Conservation (phyloP, 2,329 filamentous ascomycete genomes). For the Aspergillus aculeatinus region DNA sequence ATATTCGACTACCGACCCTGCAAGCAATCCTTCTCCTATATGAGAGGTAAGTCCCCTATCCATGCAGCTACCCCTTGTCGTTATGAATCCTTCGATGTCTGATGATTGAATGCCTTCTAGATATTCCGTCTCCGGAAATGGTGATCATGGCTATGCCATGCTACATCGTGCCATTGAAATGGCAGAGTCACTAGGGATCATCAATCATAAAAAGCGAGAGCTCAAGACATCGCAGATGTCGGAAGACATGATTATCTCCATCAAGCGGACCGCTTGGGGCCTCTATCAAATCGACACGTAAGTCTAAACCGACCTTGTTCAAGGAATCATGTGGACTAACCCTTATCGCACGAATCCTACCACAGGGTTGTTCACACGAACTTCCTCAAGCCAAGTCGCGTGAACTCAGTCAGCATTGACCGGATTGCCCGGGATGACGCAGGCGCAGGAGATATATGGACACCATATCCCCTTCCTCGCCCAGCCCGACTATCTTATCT, state of each 20-base stretch:
- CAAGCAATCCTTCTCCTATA: constrained; percentile 29
- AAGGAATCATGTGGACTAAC: background rate
- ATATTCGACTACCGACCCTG: constrained; percentile 20
- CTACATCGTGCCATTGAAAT: constrained; percentile 28
- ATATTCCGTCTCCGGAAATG: constrained; percentile 28
- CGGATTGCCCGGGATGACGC: constrained; percentile 12
- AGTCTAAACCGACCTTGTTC: background rate
- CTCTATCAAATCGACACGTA: constrained; percentile 32
- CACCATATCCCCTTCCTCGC: constrained; percentile 16
- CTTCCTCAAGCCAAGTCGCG: constrained; percentile 19
- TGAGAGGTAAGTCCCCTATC: constrained; percentile 19
- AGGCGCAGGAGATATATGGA: constrained; percentile 12
- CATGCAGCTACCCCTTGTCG: background rate
- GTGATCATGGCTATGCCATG: constrained; percentile 30
- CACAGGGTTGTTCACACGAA: constrained; percentile 22
- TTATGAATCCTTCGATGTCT: background rate
- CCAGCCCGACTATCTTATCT: constrained; percentile 12
- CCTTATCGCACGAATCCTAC: background rate
- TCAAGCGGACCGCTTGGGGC: constrained; percentile 25
- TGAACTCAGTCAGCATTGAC: constrained; percentile 15
- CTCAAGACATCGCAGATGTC: constrained; percentile 18
- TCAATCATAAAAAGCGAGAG: constrained; percentile 17
- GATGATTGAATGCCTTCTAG: constrained; percentile 10
- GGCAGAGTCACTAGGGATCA: constrained; percentile 24
- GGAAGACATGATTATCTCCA: constrained; percentile 23